Percentiles rank a stretch among this genome's conserved stretches.
phyloP scores from a whole-genome alignment of 192 early-diverging fungal species.

The Mycoemilia scoparia region DNA sequence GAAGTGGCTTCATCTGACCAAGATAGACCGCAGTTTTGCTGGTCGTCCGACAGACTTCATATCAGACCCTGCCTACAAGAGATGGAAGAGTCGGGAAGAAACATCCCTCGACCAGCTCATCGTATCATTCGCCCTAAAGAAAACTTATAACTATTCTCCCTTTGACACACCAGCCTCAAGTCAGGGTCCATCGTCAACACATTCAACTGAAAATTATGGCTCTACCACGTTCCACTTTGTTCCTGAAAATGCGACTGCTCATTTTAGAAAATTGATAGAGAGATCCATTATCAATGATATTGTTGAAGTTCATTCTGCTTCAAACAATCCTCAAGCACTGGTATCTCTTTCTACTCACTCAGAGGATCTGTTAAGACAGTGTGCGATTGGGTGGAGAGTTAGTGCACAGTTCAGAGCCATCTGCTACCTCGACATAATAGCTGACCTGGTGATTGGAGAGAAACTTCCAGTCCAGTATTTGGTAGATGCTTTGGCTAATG shows the following conservation, averaged over 20 bases:
- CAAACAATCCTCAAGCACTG: background rate
- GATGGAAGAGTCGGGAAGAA: constrained; percentile 30
- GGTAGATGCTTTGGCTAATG: constrained; percentile 23
- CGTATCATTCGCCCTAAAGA: constrained; percentile 15
- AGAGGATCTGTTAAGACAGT: constrained; percentile 21
- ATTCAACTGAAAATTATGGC: constrained; percentile 11
- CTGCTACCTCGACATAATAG: constrained; percentile 25
- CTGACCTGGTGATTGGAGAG: constrained; percentile 12
- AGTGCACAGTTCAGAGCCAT: constrained; percentile 19
- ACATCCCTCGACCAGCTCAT: constrained; percentile 27
- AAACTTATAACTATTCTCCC: constrained; percentile 17
- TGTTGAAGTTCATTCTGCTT: constrained; percentile 1
- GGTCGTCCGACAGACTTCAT: constrained; percentile 21
- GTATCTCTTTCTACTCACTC: constrained; percentile 16
- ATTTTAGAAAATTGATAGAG: constrained; percentile 14
- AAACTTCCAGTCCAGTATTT: constrained; percentile 16
- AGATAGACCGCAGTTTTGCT: constrained; percentile 23
- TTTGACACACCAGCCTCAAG: too few relatives aligned
- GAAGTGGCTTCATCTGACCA: constrained; percentile 17
- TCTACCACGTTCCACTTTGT: constrained; percentile 24
- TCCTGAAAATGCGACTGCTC: constrained; percentile 11
- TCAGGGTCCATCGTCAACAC: too few relatives aligned
- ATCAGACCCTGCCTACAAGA: constrained; percentile 12
- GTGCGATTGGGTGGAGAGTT: constrained; percentile 22
- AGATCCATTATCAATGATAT: constrained; percentile 17